Base-by-base conservation (phyloP, 495 filamentous ascomycete species). In the Zalerion maritima region DNA sequence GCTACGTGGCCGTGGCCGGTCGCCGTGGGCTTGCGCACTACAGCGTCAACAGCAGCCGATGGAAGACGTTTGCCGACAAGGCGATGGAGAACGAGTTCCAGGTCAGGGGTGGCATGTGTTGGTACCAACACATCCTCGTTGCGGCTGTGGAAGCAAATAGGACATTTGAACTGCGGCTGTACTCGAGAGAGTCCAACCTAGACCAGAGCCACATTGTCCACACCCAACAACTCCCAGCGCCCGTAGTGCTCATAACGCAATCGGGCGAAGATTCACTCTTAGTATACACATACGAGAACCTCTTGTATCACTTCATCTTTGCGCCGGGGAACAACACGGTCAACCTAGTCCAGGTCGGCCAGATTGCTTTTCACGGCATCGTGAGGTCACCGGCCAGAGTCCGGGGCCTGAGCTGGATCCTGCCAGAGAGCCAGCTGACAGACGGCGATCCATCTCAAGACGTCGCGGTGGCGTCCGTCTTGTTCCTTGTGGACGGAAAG, bases 391-490 rank as follows among this genome's bases (percentile, higher is more conserved):
- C 91, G 5, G 81, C 83, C 11, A 68, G 91, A 40, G 91, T 99
- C 2, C 70, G 91, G 35, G 77, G 87, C 4, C 71, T 99, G 25
- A 93, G 83, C 55, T 99, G 91, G 91, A 79, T 96, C 26, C 49
- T 96, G 22, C 87, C 89, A 5, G 86, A 94, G 32, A 74, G 82
- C 36, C 91, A 96, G 49, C 62, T 94, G 36, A 65, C 77, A 5
- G 75, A 89, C 35, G 91, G 91, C 5, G 91, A 99, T 52, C 87
- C 89, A 12, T 85, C 89, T 5, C 83, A 93, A 43, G 91, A 99
- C 53, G 91, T 96, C 3, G 78, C 80, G n/a, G 73, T 81, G 26
- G 91, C 91, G 11, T 89, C 81, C 3, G 84, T 99, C 26, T 54
- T 99, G 18, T 92, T 99, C 36, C 61, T 96, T 17, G 86, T 96